Conservation (phyloP, 164 flowering plant genomes). For the Umbilicus rupestris region DNA sequence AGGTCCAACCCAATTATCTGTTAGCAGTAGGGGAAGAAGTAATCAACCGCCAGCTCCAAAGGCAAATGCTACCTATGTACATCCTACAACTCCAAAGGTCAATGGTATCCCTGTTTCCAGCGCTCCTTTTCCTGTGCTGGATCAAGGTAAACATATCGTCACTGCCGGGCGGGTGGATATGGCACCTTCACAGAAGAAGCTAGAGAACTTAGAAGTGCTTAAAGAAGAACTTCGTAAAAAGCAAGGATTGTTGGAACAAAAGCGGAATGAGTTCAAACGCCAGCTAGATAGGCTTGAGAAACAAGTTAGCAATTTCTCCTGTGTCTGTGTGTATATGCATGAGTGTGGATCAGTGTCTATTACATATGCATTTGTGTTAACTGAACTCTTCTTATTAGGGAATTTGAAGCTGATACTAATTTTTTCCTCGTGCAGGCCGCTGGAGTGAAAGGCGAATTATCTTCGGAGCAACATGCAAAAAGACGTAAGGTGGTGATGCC, state of each 20-base stretch:
- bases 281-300: slow-evolving; percentile 64
- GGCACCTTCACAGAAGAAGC: slow-evolving; percentile 57
- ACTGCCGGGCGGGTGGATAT: slow-evolving; percentile 35
- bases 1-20: slow-evolving; percentile 22
- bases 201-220: slow-evolving; percentile 56
- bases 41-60: slow-evolving; percentile 28
- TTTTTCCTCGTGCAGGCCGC: slow-evolving; percentile 41
- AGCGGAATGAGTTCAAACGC: slow-evolving; percentile 66
- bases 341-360: neutral
- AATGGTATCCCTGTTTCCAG: slow-evolving; percentile 16
- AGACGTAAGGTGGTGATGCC: slow-evolving; percentile 32
- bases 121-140: slow-evolving; percentile 21
- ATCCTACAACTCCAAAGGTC: neutral
- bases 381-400: neutral
- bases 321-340: neutral
- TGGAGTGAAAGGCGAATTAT: slow-evolving; percentile 38
- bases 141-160: slow-evolving; percentile 25
- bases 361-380: neutral
- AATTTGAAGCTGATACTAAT: neutral
- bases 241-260: slow-evolving; percentile 82
- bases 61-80: slow-evolving; percentile 10
- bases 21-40: slow-evolving; percentile 31
- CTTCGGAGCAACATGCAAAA: slow-evolving; percentile 38
- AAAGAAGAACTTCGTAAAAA: slow-evolving; percentile 85
- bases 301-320: slow-evolving; percentile 34